Evolutionary conservation across 164 flowering plant species (phyloP), one percentile per base, ranked within the genome.

Genomic region (Euptelea pleiosperma): DNA sequence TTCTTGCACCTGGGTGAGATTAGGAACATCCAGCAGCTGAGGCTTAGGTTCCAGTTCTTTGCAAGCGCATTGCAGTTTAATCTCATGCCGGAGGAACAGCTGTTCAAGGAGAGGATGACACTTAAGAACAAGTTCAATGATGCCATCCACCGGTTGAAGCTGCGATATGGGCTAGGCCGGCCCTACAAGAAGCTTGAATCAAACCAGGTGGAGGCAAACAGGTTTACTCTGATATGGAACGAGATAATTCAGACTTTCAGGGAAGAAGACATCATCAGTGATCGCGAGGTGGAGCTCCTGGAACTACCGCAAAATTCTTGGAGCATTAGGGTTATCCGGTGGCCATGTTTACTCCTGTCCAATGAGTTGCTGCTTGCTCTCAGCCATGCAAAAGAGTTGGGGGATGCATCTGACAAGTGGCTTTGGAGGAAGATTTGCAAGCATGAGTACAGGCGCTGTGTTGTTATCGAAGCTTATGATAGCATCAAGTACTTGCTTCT

Each of bases 1-100:
- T 86, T 89, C 55, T 78, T 83, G 1, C 99, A 91, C 65, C 50
- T 94, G 70, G 99, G 99, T 8, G 99, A 94, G 79, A 89, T 94
- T 37, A 75, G 97, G 56, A 85, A 82, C 57, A 75, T 80, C 15
- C 62, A 62, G 19, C 97, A 94, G 70, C 68, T 94, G 21, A 76
- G 91, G 68, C 85, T 94, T 25, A 73, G 99, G 65, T 94, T 94
- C 64, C 96, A 83, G 79, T 94, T 91, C 75, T 94, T 94, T 70
- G 81, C 96, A 3, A 85, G 86, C 69, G 99, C 96, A 28, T 37
- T 91, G 73, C 97, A 91, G 69, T 94, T 94, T 44, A 91, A 85
- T 73, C 83, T 94, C 16, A 85, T 81, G 86, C 87, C 97, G 0
- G 95, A 86, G 73, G 89, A 86, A 60, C 81, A 70, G 60, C 46